Conservation (phyloP, 306 rosid species). For the Carpinus fangiana region DNA sequence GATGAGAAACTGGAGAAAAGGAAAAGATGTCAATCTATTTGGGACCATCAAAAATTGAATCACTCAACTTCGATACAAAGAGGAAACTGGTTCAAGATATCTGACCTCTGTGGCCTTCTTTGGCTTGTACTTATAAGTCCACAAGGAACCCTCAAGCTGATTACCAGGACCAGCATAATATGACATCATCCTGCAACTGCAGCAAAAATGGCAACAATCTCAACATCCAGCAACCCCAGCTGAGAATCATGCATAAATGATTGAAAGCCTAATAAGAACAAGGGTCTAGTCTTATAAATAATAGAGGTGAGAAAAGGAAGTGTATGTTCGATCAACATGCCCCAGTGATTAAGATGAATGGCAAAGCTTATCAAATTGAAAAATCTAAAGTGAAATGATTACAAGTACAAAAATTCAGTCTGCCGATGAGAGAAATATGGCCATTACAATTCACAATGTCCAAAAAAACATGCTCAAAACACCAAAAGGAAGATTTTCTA, state of each 20-base stretch:
- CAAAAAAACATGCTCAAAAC: no score
- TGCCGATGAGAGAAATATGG: no score
- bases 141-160: constrained; percentile 51
- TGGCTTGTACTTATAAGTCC: constrained; percentile 83
- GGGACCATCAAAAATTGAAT: constrained; percentile 12
- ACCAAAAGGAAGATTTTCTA: no score
- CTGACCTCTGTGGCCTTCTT: constrained; percentile 67
- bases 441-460: no score
- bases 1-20: not conserved
- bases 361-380: no score
- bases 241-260: constrained; percentile 14
- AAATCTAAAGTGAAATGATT: no score
- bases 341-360: no score
- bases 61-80: constrained; percentile 19
- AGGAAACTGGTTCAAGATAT: constrained; percentile 16
- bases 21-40: not conserved
- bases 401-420: no score
- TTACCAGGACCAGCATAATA: constrained; percentile 47
- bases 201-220: constrained; percentile 24
- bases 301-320: no score
- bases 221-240: constrained; percentile 18
- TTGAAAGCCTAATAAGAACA: constrained; percentile 9
- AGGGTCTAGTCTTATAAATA: no score
- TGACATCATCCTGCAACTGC: constrained; percentile 47
- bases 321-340: no score